Evolutionary conservation across 495 filamentous ascomycete genomes (phyloP).

Genomic region (Aspergillus diversus): DNA sequence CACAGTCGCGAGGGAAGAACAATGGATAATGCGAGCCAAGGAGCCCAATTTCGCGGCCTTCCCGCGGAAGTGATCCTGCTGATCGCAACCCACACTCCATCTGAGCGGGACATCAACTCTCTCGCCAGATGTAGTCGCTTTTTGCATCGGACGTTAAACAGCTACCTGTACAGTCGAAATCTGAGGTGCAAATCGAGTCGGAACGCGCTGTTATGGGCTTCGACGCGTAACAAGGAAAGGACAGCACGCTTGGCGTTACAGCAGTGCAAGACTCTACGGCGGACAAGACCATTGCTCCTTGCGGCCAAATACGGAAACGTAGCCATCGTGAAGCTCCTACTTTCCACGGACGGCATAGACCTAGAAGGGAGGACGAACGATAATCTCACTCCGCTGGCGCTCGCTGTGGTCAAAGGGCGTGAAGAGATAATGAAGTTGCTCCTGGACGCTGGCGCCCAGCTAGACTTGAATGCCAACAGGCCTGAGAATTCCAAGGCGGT

Average conservation of each 20-base stretch:
- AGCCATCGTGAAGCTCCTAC: not conserved
- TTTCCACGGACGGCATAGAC: not conserved
- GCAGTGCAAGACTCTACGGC: not conserved
- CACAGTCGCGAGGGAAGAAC: too few species aligned
- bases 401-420: not conserved
- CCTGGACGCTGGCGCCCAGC: not conserved
- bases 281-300: not conserved
- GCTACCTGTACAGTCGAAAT: not conserved
- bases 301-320: not conserved
- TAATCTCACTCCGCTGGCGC: not conserved
- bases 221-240: not conserved
- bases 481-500: not conserved
- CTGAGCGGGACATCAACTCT: not conserved
- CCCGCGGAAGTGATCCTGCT: not conserved
- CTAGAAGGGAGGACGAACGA: not conserved
- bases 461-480: not conserved
- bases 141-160: not conserved
- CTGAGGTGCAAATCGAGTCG: not conserved
- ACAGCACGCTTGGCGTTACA: not conserved
- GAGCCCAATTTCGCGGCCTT: not conserved
- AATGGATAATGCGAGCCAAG: too few species aligned
- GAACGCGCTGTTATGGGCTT: not conserved
- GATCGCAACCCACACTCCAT: not conserved
- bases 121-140: not conserved
- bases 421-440: not conserved